Evolutionary conservation across 345 rosid genomes (phyloP), one percentile per base, ranked within the genome.

Genomic region (Iberis pinnata): DNA sequence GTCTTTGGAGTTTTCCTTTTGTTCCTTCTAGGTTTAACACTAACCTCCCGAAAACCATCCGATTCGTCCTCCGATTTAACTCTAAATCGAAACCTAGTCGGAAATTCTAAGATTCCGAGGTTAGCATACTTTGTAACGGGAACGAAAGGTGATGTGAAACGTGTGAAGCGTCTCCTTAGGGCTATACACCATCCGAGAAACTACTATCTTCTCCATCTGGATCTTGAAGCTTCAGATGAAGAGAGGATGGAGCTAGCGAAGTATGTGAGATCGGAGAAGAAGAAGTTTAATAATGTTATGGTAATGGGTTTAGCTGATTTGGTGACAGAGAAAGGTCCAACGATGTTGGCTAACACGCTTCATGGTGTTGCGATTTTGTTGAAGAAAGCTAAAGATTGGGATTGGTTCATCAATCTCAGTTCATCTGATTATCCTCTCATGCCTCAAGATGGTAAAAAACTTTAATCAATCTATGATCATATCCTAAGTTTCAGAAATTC

Each of bases 341-440:
- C 98, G 0, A 64, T 64, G 84, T 73, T 87, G 41, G 96, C 98
- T 14, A 75, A 61, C 37, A 78, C 80, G 53, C 93, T 90, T 52
- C 95, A 78, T 15, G 88, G 86, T 2, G 59, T 77, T 44, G 82
- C 95, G 9, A 70, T 90, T 49, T 52, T 92, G 74, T 57, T 92
- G 82, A 92, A 73, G 75, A 52, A 64, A 60, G 78, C 84, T n/a
- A 47, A 43, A 25, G 92, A 84, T 62, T 92, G 96, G 95, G 89
- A 92, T 56, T 92, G 95, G 98, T 87, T 92, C 56, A 63, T 87
- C 35, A 92, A 92, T 75, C 76, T 92, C 6, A 78, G 95, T 22
- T 76, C 98, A 1, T 75, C 82, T 42, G 88, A 82, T 76, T 84
- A 84, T 74, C 95, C 98, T 45, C 89, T 90, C 31, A 77, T 82